Base-by-base conservation (phyloP, 2,329 filamentous ascomycete genomes). In the Trichoderma pleuroti region DNA sequence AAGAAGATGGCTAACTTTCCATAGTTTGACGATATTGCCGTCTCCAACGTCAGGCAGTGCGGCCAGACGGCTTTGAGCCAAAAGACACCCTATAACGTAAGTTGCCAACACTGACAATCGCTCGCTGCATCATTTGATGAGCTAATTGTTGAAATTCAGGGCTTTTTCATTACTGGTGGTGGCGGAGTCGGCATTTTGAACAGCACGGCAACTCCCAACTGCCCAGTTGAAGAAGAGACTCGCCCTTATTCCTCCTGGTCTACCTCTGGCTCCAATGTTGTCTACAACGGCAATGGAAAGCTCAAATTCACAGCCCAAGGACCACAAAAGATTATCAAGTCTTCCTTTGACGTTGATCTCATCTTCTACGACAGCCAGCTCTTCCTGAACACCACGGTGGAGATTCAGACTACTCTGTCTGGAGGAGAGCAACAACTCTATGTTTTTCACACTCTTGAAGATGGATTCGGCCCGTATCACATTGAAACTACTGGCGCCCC, bases 221-320 rank as follows among this genome's bases (percentile, higher is more conserved):
- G 62, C 14, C 62, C 62, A 26, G 11, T 12, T 9, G 21, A 65
- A 34, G 62, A 65, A n/a, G 49, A 52, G 11, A 52, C 62, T 52
- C 39, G 62, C 26, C n/a, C 62, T 12, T 52, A 32, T 6, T 10
- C 62, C 4, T 34, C 18, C 5, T 65, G 62, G 62, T 65, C 62
- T 42, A 65, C 62, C 42, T 65, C 62, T 18, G 62, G 62, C 12
- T 21, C 62, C 42, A 65, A 65, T 2, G 62, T 65, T 46, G 9
- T 65, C 62, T 65, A 65, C 62, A 65, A 65, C 62, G 11, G 62
- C 16, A 46, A 52, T 14, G 62, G 62, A 49, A 18, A 12, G 10
- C 26, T 65, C 26, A 46, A 65, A 24, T 65, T 65, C 16, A 21
- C 52, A 5, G 26, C 34, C 26, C 62, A 65, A 30, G 62, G 49